Base-by-base conservation (phyloP, 192 early-diverging fungal genomes). In the Chytriomyces hyalinus region DNA sequence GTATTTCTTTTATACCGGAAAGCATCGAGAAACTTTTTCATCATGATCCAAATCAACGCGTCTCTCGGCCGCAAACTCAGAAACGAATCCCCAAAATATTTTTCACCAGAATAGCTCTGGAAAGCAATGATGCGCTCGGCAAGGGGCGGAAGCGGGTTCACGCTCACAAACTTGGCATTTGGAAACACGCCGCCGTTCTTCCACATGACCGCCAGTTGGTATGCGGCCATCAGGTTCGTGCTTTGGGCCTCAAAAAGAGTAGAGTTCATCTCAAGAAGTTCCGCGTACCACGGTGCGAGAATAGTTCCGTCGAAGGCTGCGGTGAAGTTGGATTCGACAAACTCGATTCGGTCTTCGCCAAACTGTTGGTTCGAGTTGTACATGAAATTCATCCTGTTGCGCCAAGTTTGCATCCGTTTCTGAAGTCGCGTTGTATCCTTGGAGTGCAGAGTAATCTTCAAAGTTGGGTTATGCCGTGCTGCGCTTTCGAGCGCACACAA, bases 201-300 rank as follows among this genome's bases (percentile, higher is more conserved):
- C 10, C 61, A 83, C 5, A 83, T 17, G 7, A 70, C 24, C 8
- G 70, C 82, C n/a, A 83, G 51, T 7, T 79, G 75, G 50, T 65
- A 73, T 43, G 82, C 82, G 65, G 78, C 81, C 8, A 76, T 77
- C n/a, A 83, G 77, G 49, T 83, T 83, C 43, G 78, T 76, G 11
- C 50, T 69, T 7, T 75, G 57, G 75, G 75, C 20, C 53, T 57
- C 15, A 20, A 57, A 57, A 1, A 57, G 13, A 13, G 53, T 59
- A 10, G 60, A 72, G 7, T 83, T 48, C 24, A 36, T 70, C 46
- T 71, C 78, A 8, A n/a, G 36, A 8, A 62, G 51, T 46, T 53
- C 47, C 13, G 46, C 45, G 43, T 46, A 83, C 82, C 82, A 83
- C 17, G 7, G 46, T 45, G 76, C 70, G 5, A 83, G 76, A 6